Conservation (phyloP, 139 green algal species). For the Tetraselmis striata region DNA sequence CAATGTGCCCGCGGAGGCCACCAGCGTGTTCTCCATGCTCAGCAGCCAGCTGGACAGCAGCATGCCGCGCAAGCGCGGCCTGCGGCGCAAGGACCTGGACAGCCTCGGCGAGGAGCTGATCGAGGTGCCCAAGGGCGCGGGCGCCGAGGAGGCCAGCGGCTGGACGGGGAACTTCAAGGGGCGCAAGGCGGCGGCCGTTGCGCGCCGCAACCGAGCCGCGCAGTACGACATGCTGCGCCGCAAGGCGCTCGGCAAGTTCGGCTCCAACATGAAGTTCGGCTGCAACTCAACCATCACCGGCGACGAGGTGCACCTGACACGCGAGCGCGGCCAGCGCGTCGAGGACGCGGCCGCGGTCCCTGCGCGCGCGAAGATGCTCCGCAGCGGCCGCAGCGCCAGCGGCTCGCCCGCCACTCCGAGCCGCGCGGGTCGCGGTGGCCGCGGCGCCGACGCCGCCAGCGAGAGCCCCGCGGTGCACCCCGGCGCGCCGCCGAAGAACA, state of each 20-base stretch:
- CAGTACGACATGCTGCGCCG: constrained; percentile 51
- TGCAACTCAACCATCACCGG: background rate
- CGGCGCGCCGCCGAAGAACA: background rate
- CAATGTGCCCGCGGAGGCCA: background rate
- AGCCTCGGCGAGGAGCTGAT: background rate
- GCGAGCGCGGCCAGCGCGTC: background rate
- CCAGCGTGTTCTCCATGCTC: background rate
- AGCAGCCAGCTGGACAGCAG: background rate
- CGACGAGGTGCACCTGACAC: background rate
- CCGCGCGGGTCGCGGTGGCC: too few relatives aligned
- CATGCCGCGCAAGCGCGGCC: background rate
- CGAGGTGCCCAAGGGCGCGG: background rate
- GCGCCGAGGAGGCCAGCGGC: background rate
- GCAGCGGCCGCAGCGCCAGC: too few relatives aligned
- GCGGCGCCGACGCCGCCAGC: too few relatives aligned
- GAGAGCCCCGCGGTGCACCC: background rate
- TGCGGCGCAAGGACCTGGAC: background rate
- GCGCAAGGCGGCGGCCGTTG: background rate
- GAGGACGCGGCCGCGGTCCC: background rate
- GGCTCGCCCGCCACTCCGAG: background rate
- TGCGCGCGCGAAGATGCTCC: background rate
- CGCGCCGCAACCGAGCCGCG: constrained; percentile 15
- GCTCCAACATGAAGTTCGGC: background rate
- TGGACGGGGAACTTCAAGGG: background rate
- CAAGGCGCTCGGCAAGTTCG: constrained; percentile 24